Percentiles rank a stretch among this genome's conserved stretches.
Evolutionary conservation across 306 rosid species (phyloP).

Genomic region (Leucaena leucocephala): DNA sequence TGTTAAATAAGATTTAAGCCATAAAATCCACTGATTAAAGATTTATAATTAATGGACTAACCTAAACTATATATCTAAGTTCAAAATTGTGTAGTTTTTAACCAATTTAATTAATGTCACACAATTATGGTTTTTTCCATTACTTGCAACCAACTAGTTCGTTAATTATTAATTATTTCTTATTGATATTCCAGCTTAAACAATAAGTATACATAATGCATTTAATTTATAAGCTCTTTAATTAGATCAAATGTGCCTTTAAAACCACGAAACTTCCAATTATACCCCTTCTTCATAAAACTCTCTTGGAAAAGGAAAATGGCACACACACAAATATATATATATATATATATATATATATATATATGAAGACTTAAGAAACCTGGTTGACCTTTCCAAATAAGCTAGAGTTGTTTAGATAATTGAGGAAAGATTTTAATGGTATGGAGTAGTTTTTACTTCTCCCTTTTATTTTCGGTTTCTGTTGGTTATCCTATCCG

Average conservation of each 20-base stretch:
- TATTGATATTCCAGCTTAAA: neutral
- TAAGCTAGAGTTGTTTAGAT: neutral
- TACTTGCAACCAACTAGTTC: neutral
- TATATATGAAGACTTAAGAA: neutral
- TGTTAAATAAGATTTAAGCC: neutral
- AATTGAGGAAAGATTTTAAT: constrained; percentile 1
- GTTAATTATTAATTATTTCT: neutral
- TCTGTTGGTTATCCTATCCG: neutral
- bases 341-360: too few species aligned
- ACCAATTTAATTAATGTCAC: neutral
- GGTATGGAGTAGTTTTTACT: neutral
- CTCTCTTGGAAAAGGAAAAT: neutral
- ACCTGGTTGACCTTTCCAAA: neutral
- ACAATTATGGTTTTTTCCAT: neutral
- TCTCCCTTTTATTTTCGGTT: neutral
- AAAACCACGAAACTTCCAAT: neutral
- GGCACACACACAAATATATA: neutral
- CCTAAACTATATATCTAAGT: neutral
- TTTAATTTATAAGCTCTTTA: neutral
- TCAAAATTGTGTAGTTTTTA: neutral
- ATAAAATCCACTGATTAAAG: neutral
- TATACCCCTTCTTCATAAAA: neutral
- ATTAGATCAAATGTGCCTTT: neutral
- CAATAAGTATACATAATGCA: neutral
- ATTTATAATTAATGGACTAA: neutral